Conservation (phyloP, 208 protist genomes). For the Crithidia fasciculata region DNA sequence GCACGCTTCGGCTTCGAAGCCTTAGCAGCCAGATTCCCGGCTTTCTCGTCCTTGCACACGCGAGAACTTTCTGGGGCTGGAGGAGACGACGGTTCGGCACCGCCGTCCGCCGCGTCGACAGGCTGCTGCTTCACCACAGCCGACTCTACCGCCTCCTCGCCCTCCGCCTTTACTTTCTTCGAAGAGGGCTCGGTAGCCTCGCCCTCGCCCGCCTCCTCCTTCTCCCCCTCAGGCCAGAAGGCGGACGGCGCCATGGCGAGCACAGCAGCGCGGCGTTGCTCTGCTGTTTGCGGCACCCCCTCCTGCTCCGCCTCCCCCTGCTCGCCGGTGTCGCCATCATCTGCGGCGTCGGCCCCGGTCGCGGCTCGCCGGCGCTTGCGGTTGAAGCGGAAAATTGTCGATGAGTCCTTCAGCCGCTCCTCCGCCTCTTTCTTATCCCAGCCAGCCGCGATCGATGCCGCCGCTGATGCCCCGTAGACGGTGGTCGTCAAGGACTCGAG, state of each 20-base stretch:
- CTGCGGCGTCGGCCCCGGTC: background rate
- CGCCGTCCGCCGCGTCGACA: background rate
- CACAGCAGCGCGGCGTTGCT: slow-evolving; percentile 31
- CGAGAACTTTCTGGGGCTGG: background rate
- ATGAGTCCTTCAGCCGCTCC: slow-evolving; percentile 58
- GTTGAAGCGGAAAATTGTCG: slow-evolving; percentile 84
- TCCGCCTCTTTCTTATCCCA: slow-evolving; percentile 60
- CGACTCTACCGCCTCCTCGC: background rate
- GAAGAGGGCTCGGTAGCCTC: background rate
- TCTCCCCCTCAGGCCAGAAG: slow-evolving; percentile 27
- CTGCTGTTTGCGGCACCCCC: slow-evolving; percentile 10
- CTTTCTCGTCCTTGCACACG: slow-evolving; percentile 7
- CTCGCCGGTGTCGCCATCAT: slow-evolving; percentile 4
- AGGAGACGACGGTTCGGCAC: background rate
- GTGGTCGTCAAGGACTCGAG: slow-evolving; percentile 77
- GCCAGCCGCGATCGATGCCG: slow-evolving; percentile 73
- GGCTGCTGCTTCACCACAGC: background rate
- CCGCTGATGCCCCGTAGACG: slow-evolving; percentile 82
- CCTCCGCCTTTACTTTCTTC: slow-evolving; percentile 6
- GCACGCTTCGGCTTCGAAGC: background rate
- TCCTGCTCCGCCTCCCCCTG: slow-evolving; percentile 4
- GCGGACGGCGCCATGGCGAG: slow-evolving; percentile 20
- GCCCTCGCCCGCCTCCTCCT: slow-evolving; percentile 11
- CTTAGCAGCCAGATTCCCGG: background rate
- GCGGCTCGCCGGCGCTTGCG: slow-evolving; percentile 23